Base-by-base conservation (phyloP, 495 filamentous ascomycete genomes). In the Neurospora sp. region DNA sequence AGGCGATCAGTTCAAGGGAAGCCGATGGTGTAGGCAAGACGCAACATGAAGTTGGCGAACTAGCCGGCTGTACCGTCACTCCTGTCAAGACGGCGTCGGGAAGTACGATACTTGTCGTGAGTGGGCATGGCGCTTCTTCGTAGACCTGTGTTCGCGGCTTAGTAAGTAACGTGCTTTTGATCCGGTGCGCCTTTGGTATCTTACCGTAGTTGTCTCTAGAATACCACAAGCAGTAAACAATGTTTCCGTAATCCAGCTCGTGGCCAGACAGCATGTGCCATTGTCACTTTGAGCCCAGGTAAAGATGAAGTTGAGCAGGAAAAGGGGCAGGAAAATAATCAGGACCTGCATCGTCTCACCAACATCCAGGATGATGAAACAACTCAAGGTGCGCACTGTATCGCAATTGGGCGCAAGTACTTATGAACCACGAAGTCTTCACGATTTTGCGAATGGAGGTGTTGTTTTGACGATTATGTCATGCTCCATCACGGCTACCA, bases 41-140 rank as follows among this genome's bases (percentile, higher is more conserved):
- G 69, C 76, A 78, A 71, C 77, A 77, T 1, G 75, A 75, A 7
- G 75, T 70, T 35, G 77, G 75, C 3, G 75, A 78, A 44, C 73
- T 74, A 14, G 73, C 69, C 5, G 77, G 70, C 37, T 78, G 75
- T 12, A 78, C 47, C 22, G 75, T 77, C 38, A 78, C 69, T 45
- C 69, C 72, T 39, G 72, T 75, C 14, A 78, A 59, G 8, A 71
- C 39, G 39, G 65, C 73, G 27, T 74, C 68, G 27, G 70, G 41
- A 14, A 78, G 65, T 12, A 74, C 44, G 7, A 78, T 70, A 71
- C 41, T 73, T 7, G 77, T 78, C 9, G 69, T 39, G 38, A 73
- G 6, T 20, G 44, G 37, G 31, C 44, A 40, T 8, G 68, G 69
- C 35, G 22, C 44, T 31, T 71, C 42, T n/a, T 75, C 71, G 41